Base-by-base conservation (phyloP, 306 rosid species). In the Clitoria ternatea region DNA sequence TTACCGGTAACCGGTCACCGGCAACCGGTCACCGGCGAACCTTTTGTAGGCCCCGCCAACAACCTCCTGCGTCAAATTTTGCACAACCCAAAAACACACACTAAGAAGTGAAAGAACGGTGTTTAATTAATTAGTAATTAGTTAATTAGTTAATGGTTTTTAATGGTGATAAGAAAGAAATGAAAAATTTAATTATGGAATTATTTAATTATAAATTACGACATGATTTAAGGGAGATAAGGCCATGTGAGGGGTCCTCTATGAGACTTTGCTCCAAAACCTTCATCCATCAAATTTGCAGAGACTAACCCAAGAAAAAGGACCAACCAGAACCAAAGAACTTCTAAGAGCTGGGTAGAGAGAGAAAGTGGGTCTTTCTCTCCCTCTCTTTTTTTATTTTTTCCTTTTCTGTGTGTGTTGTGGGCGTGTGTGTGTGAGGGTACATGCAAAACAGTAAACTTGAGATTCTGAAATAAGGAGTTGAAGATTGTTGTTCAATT, bases 211-310 rank as follows among this genome's bases (percentile, higher is more conserved):
- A 74, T 65, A 84, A 74, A 70, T 79, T 76, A 79, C 48, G 70
- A 77, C 19, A 45, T 30, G 78, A 82, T 74, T 73, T 74, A 77
- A 75, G 83, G 75, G 84, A 76, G 84, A 81, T 72, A 74, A 82
- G 76, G 77, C 44, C 71, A 42, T 29, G 43, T 14, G 85, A 35
- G 76, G 86, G 82, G 71, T 69, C 66, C 79, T 52, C 36, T 73
- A n/a, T 30, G 24, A 20, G 83, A 50, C 76, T 81, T 76, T 66
- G 88, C 87, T 85, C 82, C 79, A 61, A 52, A 75, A 33, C 81
- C 81, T 79, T 69, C 81, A 82, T 61, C 53, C 80, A 76, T 75
- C 80, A 87, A 86, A 84, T 87, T 85, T 86, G 88, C 97, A 76
- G 85, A 79, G 80, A 80, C 76, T 78, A 84, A 85, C 80, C 80